Evolutionary conservation across 345 rosid genomes (phyloP), one percentile per base, ranked within the genome.

Genomic region (Populus davidiana): DNA sequence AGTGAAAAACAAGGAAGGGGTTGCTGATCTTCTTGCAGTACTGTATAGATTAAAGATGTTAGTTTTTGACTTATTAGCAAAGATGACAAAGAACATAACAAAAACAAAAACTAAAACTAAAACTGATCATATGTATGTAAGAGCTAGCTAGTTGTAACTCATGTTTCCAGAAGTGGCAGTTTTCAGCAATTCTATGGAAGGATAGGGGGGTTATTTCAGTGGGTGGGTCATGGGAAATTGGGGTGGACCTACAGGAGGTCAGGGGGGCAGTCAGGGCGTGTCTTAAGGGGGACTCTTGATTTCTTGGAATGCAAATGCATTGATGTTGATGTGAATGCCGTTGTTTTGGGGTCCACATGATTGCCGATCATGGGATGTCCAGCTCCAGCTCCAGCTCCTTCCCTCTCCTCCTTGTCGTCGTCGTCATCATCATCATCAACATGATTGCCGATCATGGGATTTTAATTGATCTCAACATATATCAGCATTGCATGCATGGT

Each of bases 271-370:
- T 81, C 83, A 88, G 87, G 76, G 83, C 88, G 86, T 85, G 87
- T 88, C 89, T 81, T 84, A 67, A 74, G 89, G 90, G 83, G 78
- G 87, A 83, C 86, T 87, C 87, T 74, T 61, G 79, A 75, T 74
- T 54, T 83, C 79, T 75, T 64, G 85, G 84, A 70, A 69, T 77
- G 68, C 72, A 10, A 75, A 59, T 72, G 66, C 80, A 75, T 75
- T 80, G 76, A 70, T 64, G 75, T 64, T 75, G 71, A 70, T 70
- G 79, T 66, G 79, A 29, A 69, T 38, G 66, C 63, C 3, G 9
- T 39, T 5, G 69, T 69, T 29, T 35, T 36, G 52, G 78, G 78
- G 68, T 23, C 83, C 81, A 74, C 61, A 16, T 2, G 0, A 43
- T 50, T 56, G 41, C 31, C n/a, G 27, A 61, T 62, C 63, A 63